Evolutionary conservation across 2,329 filamentous ascomycete species (phyloP).

Genomic region (Allantophomopsis cytisporea): DNA sequence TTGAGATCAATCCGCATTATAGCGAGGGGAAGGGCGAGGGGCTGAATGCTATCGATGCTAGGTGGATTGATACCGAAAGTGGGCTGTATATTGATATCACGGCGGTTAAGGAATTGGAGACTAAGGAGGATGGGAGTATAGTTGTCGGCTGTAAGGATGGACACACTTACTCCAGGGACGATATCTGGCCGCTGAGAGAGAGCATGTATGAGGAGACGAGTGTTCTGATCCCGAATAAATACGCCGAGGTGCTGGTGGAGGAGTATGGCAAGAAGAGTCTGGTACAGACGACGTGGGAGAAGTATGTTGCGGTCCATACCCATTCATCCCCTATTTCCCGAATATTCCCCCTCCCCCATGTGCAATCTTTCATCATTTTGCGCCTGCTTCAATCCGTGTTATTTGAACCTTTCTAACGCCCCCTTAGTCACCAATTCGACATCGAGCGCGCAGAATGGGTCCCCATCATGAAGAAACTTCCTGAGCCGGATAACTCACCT

Average conservation of each 20-base stretch:
- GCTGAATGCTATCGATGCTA: conserved; percentile 69
- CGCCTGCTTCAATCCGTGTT: background rate
- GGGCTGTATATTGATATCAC: conserved; percentile 80
- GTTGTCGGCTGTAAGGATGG: conserved; percentile 36
- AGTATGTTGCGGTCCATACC: conserved; percentile 24
- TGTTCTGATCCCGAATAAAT: conserved; percentile 52
- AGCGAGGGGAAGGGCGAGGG: conserved; percentile 50
- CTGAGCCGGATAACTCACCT: background rate
- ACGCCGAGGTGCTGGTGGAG: conserved; percentile 40
- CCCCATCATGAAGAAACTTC: conserved; percentile 5
- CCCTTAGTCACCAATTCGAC: conserved; percentile 26
- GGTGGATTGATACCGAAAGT: conserved; percentile 67
- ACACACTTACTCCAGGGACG: conserved; percentile 34
- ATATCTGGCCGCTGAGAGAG: conserved; percentile 56
- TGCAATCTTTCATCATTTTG: no score
- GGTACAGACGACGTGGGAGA: conserved; percentile 33
- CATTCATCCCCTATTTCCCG: background rate
- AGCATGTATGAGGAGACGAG: conserved; percentile 54
- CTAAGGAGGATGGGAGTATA: conserved; percentile 26
- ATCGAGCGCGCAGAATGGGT: conserved; percentile 22
- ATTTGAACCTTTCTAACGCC: conserved; percentile 5
- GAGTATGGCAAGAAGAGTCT: conserved; percentile 43
- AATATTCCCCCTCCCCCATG: no score
- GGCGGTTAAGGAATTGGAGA: conserved; percentile 35
- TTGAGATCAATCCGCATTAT: conserved; percentile 68